Evolutionary conservation across 805 yeast species (phyloP).

Genomic region (Yarrowia alimentaria): DNA sequence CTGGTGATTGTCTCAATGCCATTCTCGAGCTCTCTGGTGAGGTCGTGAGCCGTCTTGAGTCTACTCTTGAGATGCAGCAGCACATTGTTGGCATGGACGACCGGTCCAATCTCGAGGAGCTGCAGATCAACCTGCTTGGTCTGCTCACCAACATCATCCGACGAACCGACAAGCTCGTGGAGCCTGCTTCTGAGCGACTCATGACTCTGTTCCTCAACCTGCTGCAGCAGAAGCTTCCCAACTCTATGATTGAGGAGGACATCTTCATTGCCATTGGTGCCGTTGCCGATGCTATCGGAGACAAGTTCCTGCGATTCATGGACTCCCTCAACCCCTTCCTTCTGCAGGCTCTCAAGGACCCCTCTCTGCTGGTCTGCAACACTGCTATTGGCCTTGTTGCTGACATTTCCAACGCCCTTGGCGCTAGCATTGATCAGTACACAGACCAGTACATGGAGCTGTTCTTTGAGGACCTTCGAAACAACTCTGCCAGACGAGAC

Average conservation of each 20-base stretch:
- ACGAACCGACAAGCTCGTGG: conserved; percentile 66
- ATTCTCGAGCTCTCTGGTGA: conserved; percentile 74
- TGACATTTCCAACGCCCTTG: conserved; percentile 87
- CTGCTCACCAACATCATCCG: conserved; percentile 80
- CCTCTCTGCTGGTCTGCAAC: conserved; percentile 77
- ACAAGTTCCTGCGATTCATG: conserved; percentile 70
- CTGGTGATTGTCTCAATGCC: conserved; percentile 63
- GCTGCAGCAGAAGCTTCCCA: conserved; percentile 59
- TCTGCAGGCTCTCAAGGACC: conserved; percentile 72
- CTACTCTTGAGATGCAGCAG: conserved; percentile 58
- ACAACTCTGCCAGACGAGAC: conserved; percentile 68
- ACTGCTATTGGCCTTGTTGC: conserved; percentile 95
- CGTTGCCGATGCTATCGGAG: conserved; percentile 76
- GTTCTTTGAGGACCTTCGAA: conserved; percentile 69
- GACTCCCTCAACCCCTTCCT: conserved; percentile 79
- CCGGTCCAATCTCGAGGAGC: conserved; percentile 75
- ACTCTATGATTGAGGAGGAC: conserved; percentile 88
- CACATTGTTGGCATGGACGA: conserved; percentile 68
- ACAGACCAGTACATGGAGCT: conserved; percentile 79
- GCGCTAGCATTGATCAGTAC: conserved; percentile 67
- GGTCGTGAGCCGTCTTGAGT: conserved; percentile 67
- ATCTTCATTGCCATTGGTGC: conserved; percentile 89
- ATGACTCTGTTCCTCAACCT: conserved; percentile 80
- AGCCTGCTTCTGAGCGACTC: conserved; percentile 70
- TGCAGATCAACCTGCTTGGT: conserved; percentile 75